These are phyloP conservation scores for Musa balbisiana DNA, from an alignment of 202 grass and related monocot genomes.

Conservation along the genomic window DNA sequence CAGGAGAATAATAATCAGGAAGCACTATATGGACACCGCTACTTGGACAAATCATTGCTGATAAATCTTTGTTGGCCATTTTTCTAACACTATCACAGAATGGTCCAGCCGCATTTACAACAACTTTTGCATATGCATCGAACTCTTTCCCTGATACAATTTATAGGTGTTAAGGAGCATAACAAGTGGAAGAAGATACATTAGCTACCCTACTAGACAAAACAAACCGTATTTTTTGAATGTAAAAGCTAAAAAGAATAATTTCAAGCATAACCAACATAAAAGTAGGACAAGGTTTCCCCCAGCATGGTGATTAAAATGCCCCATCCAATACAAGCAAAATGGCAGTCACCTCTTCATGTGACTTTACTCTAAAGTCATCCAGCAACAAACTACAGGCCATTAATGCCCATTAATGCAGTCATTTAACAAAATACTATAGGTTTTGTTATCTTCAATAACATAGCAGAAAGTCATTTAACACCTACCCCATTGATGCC, in stretches of 20 bases:
- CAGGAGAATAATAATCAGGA: slow-evolving; percentile 93
- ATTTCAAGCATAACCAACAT: background rate
- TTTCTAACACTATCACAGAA: slow-evolving; percentile 86
- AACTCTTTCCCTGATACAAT: slow-evolving; percentile 60
- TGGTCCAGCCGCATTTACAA: slow-evolving; percentile 76
- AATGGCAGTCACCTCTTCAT: background rate
- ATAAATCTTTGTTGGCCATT: slow-evolving; percentile 62
- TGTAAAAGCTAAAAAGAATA: background rate
- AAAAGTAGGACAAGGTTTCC: background rate
- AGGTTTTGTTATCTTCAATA: too few relatives aligned
- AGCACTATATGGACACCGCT: slow-evolving; percentile 92
- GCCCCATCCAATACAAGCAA: background rate
- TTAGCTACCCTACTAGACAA: background rate
- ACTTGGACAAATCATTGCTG: slow-evolving; percentile 71
- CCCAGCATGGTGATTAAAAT: too few relatives aligned
- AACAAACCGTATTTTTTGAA: background rate
- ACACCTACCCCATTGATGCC: background rate
- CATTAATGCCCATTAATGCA: too few relatives aligned
- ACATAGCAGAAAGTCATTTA: background rate
- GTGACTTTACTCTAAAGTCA: too few relatives aligned
- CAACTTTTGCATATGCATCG: slow-evolving; percentile 71
- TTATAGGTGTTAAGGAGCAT: slow-evolving; percentile 15
- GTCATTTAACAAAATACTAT: too few relatives aligned
- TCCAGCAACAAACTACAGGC: too few relatives aligned
- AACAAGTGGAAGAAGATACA: background rate